Percentiles rank a stretch among this genome's conserved stretches.
Conservation (phyloP, 176 grass and related monocot genomes). For the Aegilops bicornis region DNA sequence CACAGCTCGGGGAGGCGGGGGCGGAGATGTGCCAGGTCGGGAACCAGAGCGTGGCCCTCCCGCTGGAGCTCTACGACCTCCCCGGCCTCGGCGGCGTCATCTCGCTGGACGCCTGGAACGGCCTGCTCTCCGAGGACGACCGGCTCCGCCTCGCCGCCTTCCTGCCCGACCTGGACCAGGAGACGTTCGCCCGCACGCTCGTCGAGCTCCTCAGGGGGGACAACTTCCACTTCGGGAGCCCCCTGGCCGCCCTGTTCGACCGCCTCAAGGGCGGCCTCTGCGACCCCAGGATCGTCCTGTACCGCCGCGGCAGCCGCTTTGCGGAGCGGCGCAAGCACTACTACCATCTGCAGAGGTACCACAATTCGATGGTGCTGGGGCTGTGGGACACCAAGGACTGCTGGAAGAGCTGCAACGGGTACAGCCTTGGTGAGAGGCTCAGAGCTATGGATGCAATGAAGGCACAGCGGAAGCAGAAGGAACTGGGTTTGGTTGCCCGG, state of each 20-base stretch:
- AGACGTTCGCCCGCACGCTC: slow-evolving; percentile 66
- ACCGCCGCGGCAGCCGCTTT: slow-evolving; percentile 49
- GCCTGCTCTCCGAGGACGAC: slow-evolving; percentile 68
- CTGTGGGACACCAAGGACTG: slow-evolving; percentile 69
- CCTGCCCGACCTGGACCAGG: slow-evolving; percentile 80
- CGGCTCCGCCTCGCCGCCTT: slow-evolving; percentile 53
- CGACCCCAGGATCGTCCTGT: slow-evolving; percentile 69
- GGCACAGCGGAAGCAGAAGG: slow-evolving; percentile 23
- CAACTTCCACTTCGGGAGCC: slow-evolving; percentile 83
- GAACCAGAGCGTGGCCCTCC: slow-evolving; percentile 61
- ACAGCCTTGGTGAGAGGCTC: slow-evolving; percentile 63
- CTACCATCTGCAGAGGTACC: slow-evolving; percentile 68
- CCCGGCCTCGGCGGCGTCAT: slow-evolving; percentile 39
- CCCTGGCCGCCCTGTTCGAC: slow-evolving; percentile 44
- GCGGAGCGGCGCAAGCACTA: slow-evolving; percentile 69
- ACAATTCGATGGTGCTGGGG: slow-evolving; percentile 66
- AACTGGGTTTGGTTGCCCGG: background rate
- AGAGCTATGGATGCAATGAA: slow-evolving; percentile 48
- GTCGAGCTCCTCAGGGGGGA: slow-evolving; percentile 69
- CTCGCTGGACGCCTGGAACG: slow-evolving; percentile 76
- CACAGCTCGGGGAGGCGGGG: slow-evolving; percentile 49
- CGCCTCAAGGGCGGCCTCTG: slow-evolving; percentile 75
- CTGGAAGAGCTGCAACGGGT: slow-evolving; percentile 61
- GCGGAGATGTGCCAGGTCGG: slow-evolving; percentile 67
- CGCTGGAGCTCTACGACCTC: slow-evolving; percentile 61